These are phyloP conservation scores for Lactifluus volemus DNA, from an alignment of 768 basidiomycete genomes.

Conservation along the genomic window DNA sequence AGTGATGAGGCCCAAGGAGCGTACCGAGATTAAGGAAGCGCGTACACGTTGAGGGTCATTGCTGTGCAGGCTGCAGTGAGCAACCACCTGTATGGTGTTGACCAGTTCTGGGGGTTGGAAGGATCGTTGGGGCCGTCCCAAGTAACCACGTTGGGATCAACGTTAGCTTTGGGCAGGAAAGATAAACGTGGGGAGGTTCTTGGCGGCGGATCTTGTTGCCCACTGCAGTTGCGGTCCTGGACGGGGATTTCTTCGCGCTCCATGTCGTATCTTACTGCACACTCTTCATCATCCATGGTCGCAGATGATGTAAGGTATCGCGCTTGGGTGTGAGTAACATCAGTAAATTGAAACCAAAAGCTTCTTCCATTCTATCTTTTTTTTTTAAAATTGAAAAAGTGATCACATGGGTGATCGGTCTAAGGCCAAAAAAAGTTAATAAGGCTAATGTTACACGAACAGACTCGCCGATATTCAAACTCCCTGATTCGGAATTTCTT, in stretches of 20 bases:
- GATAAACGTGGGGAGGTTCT: background rate
- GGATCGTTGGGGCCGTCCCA: constrained; percentile 18
- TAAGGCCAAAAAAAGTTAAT: no score
- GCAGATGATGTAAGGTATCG: background rate
- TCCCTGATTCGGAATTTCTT: no score
- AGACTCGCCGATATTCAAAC: no score
- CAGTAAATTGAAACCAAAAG: no score
- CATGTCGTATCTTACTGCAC: background rate
- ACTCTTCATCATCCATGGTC: background rate
- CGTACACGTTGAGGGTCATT: constrained; percentile 17
- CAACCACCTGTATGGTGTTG: constrained; percentile 9
- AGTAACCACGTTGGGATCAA: constrained; percentile 9
- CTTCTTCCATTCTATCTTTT: no score
- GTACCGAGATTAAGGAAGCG: background rate
- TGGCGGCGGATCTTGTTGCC: background rate
- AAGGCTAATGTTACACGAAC: no score
- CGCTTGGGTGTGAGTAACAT: no score
- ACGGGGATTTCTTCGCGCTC: background rate
- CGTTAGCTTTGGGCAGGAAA: constrained; percentile 2
- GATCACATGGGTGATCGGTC: no score
- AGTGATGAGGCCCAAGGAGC: background rate
- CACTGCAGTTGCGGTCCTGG: no score
- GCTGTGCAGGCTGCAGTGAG: constrained; percentile 4
- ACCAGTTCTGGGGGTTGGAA: constrained; percentile 20
- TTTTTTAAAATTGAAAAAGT: no score